Percentiles rank a stretch among this genome's conserved stretches.
Conservation (phyloP, 768 basidiomycete genomes). For the Sarcodon sp. region DNA sequence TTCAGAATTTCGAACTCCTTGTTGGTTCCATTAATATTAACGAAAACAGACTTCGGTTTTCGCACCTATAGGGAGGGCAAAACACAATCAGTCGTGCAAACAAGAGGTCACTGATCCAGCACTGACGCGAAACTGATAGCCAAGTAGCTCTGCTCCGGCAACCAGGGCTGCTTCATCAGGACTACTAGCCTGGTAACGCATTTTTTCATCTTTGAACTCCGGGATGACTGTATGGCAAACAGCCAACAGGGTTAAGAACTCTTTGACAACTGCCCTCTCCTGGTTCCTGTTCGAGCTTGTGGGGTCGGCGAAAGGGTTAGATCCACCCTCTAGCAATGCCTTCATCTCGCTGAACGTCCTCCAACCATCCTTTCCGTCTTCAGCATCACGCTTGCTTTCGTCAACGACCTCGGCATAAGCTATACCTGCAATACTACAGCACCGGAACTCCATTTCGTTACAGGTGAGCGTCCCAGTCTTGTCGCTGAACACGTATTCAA, state of each 20-base stretch:
- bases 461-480: slow-evolving; percentile 93
- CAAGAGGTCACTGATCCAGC: neutral
- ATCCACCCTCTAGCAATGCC: slow-evolving; percentile 31
- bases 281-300: slow-evolving; percentile 11
- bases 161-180: slow-evolving; percentile 97
- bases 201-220: slow-evolving; percentile 81
- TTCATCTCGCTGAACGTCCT: slow-evolving; percentile 70
- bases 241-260: slow-evolving; percentile 40
- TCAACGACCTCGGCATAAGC: slow-evolving; percentile 90
- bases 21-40: slow-evolving; percentile 58
- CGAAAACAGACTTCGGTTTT: slow-evolving; percentile 92
- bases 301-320: slow-evolving; percentile 43
- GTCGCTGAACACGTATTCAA: slow-evolving; percentile 92
- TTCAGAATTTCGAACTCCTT: slow-evolving; percentile 88
- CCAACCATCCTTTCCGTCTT: slow-evolving; percentile 49
- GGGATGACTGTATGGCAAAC: slow-evolving; percentile 99
- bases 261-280: slow-evolving; percentile 22
- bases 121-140: slow-evolving; percentile 89
- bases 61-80: slow-evolving; percentile 47
- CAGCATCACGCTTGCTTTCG: slow-evolving; percentile 54
- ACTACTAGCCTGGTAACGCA: slow-evolving; percentile 89
- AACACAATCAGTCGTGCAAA: slow-evolving; percentile 13
- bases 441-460: slow-evolving; percentile 97
- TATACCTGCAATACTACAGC: slow-evolving; percentile 79
- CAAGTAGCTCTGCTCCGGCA: slow-evolving; percentile 82